These are phyloP conservation scores for Vicia faba DNA, from an alignment of 306 rosid species.

Conservation along the genomic window DNA sequence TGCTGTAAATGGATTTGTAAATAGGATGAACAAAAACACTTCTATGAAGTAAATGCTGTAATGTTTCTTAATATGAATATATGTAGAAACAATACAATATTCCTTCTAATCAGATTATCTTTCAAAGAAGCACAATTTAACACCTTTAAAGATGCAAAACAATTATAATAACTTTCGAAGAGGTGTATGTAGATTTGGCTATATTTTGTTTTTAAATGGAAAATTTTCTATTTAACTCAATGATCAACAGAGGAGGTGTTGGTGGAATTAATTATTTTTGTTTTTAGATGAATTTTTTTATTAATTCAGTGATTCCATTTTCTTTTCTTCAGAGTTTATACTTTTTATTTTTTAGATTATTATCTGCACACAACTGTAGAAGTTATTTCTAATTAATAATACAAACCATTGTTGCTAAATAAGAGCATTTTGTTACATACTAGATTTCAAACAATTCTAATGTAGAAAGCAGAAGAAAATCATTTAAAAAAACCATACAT, in stretches of 20 bases:
- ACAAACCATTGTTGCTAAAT: not conserved
- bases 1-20: not conserved
- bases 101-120: not conserved
- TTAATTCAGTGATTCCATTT: not conserved
- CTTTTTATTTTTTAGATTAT: too few species aligned
- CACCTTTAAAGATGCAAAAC: not conserved
- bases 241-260: not conserved
- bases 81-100: not conserved
- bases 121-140: not conserved
- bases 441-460: not conserved
- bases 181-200: not conserved
- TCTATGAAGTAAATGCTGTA: not conserved
- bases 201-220: not conserved
- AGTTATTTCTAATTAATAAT: too few species aligned
- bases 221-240: not conserved
- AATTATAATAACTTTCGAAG: not conserved
- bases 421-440: not conserved
- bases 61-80: not conserved
- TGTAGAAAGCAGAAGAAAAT: not conserved
- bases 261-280: not conserved
- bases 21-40: not conserved
- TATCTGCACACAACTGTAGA: too few species aligned
- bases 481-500: not conserved
- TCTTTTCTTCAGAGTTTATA: not conserved
- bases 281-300: not conserved